A percentile compares a stretch with the other conserved stretches of the same genome.
Evolutionary conservation across 352 stramenopile genomes (phyloP).

Genomic region (Globisporangium carolinianum): DNA sequence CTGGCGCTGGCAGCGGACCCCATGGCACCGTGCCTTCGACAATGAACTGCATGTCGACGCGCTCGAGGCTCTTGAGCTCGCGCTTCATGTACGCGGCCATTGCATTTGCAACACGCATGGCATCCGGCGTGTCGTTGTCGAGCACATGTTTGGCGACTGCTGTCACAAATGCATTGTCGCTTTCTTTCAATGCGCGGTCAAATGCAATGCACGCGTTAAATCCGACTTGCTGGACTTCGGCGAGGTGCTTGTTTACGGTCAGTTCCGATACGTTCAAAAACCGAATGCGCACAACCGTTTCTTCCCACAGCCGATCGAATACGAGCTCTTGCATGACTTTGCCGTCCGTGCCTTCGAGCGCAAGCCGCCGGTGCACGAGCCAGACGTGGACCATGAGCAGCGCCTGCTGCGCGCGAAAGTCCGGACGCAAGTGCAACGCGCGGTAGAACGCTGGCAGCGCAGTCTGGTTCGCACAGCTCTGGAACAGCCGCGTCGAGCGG

Average conservation of each 20-base stretch:
- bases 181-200: conserved; percentile 82
- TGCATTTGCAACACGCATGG: conserved; percentile 49
- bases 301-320: conserved; percentile 96
- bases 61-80: conserved; percentile 77
- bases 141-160: conserved; percentile 71
- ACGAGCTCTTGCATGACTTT: conserved; percentile 92
- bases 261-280: conserved; percentile 91
- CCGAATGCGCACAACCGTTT: conserved; percentile 91
- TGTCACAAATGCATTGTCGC: conserved; percentile 39
- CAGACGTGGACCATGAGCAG: conserved; percentile 94
- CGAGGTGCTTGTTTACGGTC: conserved; percentile 95
- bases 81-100: conserved; percentile 71
- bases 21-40: conserved; percentile 73
- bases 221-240: conserved; percentile 93
- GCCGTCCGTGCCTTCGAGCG: conserved; percentile 67
- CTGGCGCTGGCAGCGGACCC: conserved; percentile 26
- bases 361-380: conserved; percentile 93
- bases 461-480: conserved; percentile 82
- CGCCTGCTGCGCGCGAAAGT: conserved; percentile 91
- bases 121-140: conserved; percentile 51
- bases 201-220: conserved; percentile 94
- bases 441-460: conserved; percentile 67
- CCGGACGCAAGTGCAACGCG: conserved; percentile 50
- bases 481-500: conserved; percentile 66
- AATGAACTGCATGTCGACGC: conserved; percentile 63